A percentile compares a stretch with the other conserved stretches of the same genome.
phyloP scores from a whole-genome alignment of 176 grass and related monocot genomes.

The Juncus inflexus region DNA sequence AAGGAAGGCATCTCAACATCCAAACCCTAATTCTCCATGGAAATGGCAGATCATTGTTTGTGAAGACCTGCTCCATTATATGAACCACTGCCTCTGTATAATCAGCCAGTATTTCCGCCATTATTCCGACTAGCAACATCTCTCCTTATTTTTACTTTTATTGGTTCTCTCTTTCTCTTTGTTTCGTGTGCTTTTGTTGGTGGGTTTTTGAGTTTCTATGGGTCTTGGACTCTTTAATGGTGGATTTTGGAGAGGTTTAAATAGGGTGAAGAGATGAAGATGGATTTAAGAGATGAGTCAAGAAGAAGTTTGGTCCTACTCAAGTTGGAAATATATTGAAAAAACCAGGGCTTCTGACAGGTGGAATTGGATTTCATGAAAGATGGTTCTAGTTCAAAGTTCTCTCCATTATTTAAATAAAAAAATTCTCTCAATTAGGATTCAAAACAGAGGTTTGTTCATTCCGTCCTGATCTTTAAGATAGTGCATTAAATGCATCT shows the following conservation, averaged over 20 bases:
- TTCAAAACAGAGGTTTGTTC: too few relatives aligned
- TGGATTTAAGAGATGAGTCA: conserved; percentile 7
- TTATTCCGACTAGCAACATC: conserved; percentile 19
- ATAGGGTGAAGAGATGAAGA: not conserved
- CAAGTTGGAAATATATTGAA: not conserved
- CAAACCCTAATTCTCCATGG: conserved; percentile 19
- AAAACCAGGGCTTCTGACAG: too few relatives aligned
- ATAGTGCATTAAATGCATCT: too few relatives aligned
- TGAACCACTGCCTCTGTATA: conserved; percentile 14
- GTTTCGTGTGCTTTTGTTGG: not conserved
- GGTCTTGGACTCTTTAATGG: not conserved
- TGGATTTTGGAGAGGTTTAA: not conserved
- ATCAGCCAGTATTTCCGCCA: conserved; percentile 25
- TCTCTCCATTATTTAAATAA: too few relatives aligned
- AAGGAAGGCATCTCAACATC: conserved; percentile 21
- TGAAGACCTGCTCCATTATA: conserved; percentile 19
- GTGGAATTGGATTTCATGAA: too few relatives aligned
- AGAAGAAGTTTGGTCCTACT: not conserved
- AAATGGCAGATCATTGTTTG: not conserved
- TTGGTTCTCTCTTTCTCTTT: not conserved
- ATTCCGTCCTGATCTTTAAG: too few relatives aligned
- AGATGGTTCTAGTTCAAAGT: too few relatives aligned
- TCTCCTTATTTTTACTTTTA: not conserved
- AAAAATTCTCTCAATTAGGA: too few relatives aligned
- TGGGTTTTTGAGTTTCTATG: not conserved